phyloP scores from a whole-genome alignment of 768 basidiomycete species.

The Hydnum rufescens region DNA sequence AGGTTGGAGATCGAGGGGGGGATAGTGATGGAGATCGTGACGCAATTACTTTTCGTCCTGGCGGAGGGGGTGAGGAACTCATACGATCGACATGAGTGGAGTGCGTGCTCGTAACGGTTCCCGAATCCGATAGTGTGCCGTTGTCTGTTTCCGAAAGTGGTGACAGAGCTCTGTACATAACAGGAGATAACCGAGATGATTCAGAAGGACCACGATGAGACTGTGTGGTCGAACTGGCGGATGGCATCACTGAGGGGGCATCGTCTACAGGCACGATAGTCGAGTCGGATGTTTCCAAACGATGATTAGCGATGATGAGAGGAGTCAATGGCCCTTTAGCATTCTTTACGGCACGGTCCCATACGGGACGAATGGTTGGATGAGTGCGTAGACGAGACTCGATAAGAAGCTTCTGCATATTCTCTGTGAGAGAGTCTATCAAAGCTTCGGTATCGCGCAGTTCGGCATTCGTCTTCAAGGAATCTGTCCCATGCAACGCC shows the following conservation, averaged over 20 bases:
- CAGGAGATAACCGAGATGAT: no score
- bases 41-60: background rate
- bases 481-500: constrained; percentile 22
- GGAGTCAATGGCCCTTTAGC: background rate
- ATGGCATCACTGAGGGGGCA: background rate
- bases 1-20: background rate
- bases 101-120: no score
- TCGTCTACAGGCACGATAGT: background rate
- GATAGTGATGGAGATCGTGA: background rate
- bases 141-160: no score
- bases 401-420: background rate
- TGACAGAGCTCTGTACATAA: no score
- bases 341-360: background rate
- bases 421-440: background rate
- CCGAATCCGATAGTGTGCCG: no score
- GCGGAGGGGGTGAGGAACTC: background rate
- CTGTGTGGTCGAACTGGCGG: background rate
- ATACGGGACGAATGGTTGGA: background rate
- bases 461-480: background rate
- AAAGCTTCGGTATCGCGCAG: background rate
- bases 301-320: background rate
- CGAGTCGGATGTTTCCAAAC: background rate
- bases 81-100: background rate
- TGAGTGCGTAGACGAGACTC: background rate
- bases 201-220: no score